Base-by-base conservation (phyloP, 495 filamentous ascomycete genomes). In the Penicillium paradoxum region DNA sequence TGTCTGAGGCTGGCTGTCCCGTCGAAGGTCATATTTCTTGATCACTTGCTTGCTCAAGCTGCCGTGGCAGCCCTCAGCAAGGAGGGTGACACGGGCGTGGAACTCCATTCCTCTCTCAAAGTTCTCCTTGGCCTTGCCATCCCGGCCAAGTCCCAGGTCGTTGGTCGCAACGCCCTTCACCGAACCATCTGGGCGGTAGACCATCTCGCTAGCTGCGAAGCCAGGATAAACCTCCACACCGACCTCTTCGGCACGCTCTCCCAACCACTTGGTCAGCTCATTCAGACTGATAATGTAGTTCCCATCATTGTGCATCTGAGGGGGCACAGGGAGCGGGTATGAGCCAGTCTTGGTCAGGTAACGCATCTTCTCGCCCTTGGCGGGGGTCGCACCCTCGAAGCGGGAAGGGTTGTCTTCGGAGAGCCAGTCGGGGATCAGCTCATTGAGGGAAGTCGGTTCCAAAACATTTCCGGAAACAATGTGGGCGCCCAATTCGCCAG, bases 71-170 rank as follows among this genome's bases (percentile, higher is more conserved):
- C 93, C 93, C 71, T 99, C 93, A 4, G 81, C 93, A 44, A 99
- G 88, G n/a, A 99, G 75, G 3, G 93, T 99, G 40, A 91, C 80
- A 44, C 91, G 78, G 2, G 95, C 95, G 67, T 97, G 90, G 69
- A 99, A 99, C 72, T 96, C 93, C 93, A 99, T 99, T 37, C 93
- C 93, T 44, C 93, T 76, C 72, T 97, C 91, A 61, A 96, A 99
- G n/a, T 71, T 83, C 21, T 92, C 81, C 72, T 96, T 99, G 4
- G 91, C 82, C 70, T 88, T 86, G 13, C 91, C 92, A 54, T 85
- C 78, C 25, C 90, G 81, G 4, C 78, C 82, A 42, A 97, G 79
- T 6, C 93, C 93, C 21, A 96, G 68, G 66, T 99, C 95, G 60
- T 97, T 97, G 43, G 93, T 99, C 17, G 93, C 93, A 30, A 99